phyloP scores from a whole-genome alignment of 225 moss, liverwort and hornwort genomes.

The Straminergon stramineum region DNA sequence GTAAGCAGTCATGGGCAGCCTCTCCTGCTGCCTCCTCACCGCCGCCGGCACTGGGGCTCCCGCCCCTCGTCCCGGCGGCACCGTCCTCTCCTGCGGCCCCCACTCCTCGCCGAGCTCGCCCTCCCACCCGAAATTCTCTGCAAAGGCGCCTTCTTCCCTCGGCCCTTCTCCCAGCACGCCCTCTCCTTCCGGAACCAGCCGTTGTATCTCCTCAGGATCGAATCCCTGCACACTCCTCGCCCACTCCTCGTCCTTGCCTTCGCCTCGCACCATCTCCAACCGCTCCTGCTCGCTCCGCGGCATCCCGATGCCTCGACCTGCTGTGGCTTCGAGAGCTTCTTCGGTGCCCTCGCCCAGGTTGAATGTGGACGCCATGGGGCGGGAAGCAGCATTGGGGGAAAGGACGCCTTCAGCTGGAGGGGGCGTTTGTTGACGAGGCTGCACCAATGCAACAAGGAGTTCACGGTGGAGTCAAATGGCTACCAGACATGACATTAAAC shows the following conservation, averaged over 20 bases:
- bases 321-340: neutral
- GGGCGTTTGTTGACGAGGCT: neutral
- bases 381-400: neutral
- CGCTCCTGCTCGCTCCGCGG: constrained; percentile 11
- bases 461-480: neutral
- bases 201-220: neutral
- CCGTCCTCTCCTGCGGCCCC: neutral
- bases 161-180: constrained; percentile 8
- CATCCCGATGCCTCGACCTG: constrained; percentile 1
- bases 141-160: neutral
- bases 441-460: neutral
- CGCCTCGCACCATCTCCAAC: neutral
- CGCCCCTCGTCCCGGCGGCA: neutral
- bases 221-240: neutral
- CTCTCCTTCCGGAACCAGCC: neutral
- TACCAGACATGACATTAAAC: neutral
- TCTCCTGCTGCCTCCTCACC: neutral
- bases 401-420: constrained; percentile 23
- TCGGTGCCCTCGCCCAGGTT: constrained; percentile 4
- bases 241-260: neutral
- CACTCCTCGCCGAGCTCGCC: neutral
- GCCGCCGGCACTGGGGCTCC: neutral
- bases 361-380: neutral
- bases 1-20: constrained; percentile 12
- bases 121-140: constrained; percentile 27